Percentiles rank a stretch among this genome's conserved stretches.
These are phyloP conservation scores for Trichoderma gracile DNA, from an alignment of 2,329 filamentous ascomycete species.

Conservation along the genomic window DNA sequence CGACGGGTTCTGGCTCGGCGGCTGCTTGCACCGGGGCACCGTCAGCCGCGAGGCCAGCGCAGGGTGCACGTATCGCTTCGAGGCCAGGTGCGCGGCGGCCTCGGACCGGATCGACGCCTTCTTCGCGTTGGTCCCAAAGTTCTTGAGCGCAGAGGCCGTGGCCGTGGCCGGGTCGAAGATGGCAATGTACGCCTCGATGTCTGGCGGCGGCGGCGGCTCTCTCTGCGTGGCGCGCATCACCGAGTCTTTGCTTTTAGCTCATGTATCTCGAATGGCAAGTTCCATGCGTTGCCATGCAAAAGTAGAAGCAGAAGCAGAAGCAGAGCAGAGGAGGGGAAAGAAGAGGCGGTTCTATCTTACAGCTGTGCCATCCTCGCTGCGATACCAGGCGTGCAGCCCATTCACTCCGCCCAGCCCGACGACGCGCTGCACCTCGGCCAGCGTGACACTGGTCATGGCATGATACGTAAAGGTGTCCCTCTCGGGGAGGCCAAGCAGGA, in stretches of 20 bases:
- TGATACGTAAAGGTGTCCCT: constrained; percentile 53
- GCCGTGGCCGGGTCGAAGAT: constrained; percentile 64
- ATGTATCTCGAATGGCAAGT: too few relatives aligned
- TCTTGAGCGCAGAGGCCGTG: constrained; percentile 62
- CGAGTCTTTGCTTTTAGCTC: constrained; percentile 24
- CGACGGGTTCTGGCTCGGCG: constrained; percentile 60
- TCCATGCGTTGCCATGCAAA: neutral
- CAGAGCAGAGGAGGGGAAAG: too few relatives aligned
- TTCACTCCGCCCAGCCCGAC: constrained; percentile 48
- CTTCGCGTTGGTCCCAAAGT: constrained; percentile 64
- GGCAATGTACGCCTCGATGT: constrained; percentile 66
- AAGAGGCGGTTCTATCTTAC: constrained; percentile 32
- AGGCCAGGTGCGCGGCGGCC: constrained; percentile 57
- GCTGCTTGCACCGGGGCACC: constrained; percentile 50
- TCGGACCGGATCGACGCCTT: constrained; percentile 60
- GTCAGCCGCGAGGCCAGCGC: constrained; percentile 42
- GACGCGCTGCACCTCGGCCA: constrained; percentile 51
- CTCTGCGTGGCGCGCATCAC: constrained; percentile 33
- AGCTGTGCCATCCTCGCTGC: constrained; percentile 38
- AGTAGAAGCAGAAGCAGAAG: too few relatives aligned
- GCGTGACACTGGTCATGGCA: constrained; percentile 51
- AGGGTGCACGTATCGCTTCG: constrained; percentile 54
- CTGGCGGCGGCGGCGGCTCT: constrained; percentile 53
- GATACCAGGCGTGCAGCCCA: constrained; percentile 54
- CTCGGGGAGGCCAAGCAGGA: constrained; percentile 47